Evolutionary conservation across 108 stramenopile species (phyloP).

Genomic region (Chaetoceros tenuissimus): DNA sequence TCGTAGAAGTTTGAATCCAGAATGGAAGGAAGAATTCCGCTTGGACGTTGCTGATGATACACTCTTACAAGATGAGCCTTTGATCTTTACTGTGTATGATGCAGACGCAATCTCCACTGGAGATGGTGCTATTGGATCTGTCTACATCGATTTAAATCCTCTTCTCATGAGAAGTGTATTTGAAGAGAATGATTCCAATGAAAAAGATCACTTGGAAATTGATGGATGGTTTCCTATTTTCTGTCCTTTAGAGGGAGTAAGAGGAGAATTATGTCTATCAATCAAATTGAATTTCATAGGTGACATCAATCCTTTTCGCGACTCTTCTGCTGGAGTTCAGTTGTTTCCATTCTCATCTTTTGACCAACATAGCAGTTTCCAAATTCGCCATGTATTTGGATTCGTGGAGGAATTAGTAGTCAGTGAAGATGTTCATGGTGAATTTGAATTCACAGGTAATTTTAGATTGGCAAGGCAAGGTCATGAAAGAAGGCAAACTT

Average conservation of each 20-base stretch:
- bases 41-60: conserved; percentile 95
- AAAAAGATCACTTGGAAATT: conserved; percentile 34
- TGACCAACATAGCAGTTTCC: conserved; percentile 69
- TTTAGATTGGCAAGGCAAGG: conserved; percentile 62
- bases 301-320: conserved; percentile 92
- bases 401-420: conserved; percentile 97
- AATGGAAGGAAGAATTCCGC: conserved; percentile 90
- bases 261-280: conserved; percentile 79
- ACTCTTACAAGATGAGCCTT: conserved; percentile 91
- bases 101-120: conserved; percentile 28
- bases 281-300: conserved; percentile 92
- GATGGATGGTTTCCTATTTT: conserved; percentile 96
- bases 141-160: conserved; percentile 95
- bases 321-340: conserved; percentile 92
- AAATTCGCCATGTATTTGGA: conserved; percentile 80
- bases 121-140: conserved; percentile 75
- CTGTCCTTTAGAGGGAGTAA: conserved; percentile 87
- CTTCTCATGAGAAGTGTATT: conserved; percentile 75
- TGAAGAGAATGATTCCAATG: conserved; percentile 20
- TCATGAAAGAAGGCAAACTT: conserved; percentile 88
- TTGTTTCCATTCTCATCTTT: conserved; percentile 87
- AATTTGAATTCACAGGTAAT: conserved; percentile 69
- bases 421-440: conserved; percentile 96
- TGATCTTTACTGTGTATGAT: conserved; percentile 91
- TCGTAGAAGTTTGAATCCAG: conserved; percentile 66